Evolutionary conservation across 2,329 filamentous ascomycete species (phyloP).

Genomic region (Magnaporthales sp.): DNA sequence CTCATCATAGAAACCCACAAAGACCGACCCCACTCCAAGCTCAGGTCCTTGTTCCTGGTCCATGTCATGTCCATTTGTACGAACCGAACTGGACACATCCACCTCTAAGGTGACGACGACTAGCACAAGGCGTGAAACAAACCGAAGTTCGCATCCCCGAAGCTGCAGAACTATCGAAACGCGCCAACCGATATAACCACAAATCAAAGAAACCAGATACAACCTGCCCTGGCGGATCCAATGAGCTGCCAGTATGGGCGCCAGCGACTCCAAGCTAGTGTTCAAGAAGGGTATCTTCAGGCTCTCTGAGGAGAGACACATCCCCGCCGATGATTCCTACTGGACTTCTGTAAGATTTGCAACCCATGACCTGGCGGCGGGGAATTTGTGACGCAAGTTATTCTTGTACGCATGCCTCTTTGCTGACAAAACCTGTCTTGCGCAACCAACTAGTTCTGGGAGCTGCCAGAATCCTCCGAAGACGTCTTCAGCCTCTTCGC

Average conservation of each 20-base stretch:
- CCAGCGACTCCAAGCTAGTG: slow-evolving; percentile 95
- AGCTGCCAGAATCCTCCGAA: slow-evolving; percentile 88
- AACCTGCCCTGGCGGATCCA: not conserved
- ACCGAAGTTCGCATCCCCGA: not conserved
- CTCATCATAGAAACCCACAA: not conserved
- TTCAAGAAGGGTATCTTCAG: slow-evolving; percentile 98
- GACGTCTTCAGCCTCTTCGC: slow-evolving; percentile 97
- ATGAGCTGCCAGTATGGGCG: slow-evolving; percentile 60
- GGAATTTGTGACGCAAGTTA: not conserved
- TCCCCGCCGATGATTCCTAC: slow-evolving; percentile 80
- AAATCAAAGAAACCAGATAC: not conserved
- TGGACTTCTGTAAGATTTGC: slow-evolving; percentile 71
- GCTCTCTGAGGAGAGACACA: slow-evolving; percentile 83
- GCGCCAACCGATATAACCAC: not conserved
- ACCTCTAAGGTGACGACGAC: not conserved
- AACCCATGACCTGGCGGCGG: not conserved
- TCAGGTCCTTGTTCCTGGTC: not conserved
- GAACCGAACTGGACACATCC: not conserved
- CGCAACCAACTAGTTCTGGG: slow-evolving; percentile 68
- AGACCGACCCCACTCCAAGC: not conserved
- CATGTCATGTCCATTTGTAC: not conserved
- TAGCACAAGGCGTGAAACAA: not conserved
- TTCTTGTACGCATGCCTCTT: not conserved
- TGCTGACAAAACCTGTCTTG: slow-evolving; percentile 7
- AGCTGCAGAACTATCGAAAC: not conserved